phyloP scores from a whole-genome alignment of 106 monocot genomes.

The Xerophyta viscosa region DNA sequence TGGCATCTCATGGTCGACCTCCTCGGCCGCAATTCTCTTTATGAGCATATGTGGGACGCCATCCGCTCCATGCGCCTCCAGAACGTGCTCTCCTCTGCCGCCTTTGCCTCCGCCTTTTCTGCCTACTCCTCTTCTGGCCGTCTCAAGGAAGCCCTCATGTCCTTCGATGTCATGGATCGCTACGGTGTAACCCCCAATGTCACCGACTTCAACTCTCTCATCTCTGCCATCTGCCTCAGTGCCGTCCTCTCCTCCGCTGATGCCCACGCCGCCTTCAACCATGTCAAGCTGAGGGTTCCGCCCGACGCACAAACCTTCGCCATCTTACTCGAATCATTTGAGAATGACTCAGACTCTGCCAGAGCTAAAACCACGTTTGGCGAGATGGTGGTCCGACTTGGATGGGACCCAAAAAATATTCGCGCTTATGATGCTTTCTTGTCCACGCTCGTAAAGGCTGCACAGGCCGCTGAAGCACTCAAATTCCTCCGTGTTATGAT shows the following conservation, averaged over 20 bases:
- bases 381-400: slow-evolving; percentile 64
- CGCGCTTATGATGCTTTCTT: slow-evolving; percentile 65
- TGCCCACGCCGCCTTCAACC: slow-evolving; percentile 34
- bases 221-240: slow-evolving; percentile 41
- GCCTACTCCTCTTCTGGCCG: slow-evolving; percentile 53
- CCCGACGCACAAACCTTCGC: slow-evolving; percentile 66
- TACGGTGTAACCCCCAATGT: slow-evolving; percentile 50
- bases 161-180: slow-evolving; percentile 82
- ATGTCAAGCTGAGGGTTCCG: slow-evolving; percentile 28
- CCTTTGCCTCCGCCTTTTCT: slow-evolving; percentile 60
- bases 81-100: slow-evolving; percentile 33
- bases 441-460: slow-evolving; percentile 38
- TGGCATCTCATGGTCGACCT: slow-evolving; percentile 85
- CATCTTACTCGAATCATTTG: slow-evolving; percentile 69
- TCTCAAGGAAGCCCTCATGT: slow-evolving; percentile 60
- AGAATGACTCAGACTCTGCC: slow-evolving; percentile 40
- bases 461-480: slow-evolving; percentile 38
- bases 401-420: slow-evolving; percentile 48
- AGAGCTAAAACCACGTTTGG: slow-evolving; percentile 63
- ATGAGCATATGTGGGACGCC: slow-evolving; percentile 83
- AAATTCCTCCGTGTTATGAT: slow-evolving; percentile 73
- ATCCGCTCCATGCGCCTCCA: slow-evolving; percentile 67
- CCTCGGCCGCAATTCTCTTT: slow-evolving; percentile 55
- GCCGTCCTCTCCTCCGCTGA: slow-evolving; percentile 23
- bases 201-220: slow-evolving; percentile 56